A percentile compares a stretch with the other conserved stretches of the same genome.
These are phyloP conservation scores for Leucocoprinus birnbaumii DNA, from an alignment of 768 basidiomycete species.

Conservation along the genomic window DNA sequence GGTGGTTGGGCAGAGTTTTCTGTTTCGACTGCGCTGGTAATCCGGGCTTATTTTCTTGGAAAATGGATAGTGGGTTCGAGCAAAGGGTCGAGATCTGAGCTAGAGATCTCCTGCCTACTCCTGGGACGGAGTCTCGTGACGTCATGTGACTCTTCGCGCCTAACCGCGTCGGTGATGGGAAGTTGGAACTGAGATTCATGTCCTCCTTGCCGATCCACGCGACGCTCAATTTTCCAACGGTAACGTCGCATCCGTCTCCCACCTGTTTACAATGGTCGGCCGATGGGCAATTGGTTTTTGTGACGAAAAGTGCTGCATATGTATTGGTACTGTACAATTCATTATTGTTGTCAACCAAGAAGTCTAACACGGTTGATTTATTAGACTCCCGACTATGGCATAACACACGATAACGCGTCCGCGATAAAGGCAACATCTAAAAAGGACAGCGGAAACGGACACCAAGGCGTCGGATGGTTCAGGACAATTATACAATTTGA, in stretches of 20 bases:
- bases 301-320: conserved; percentile 65
- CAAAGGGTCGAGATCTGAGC: too few species aligned
- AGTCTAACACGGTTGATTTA: conserved; percentile 1
- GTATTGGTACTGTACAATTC: conserved; percentile 51
- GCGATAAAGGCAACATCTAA: conserved; percentile 38
- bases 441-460: conserved; percentile 26
- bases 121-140: background rate
- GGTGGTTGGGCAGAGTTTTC: too few species aligned
- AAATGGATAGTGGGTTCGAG: too few species aligned
- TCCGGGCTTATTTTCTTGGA: too few species aligned
- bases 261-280: conserved; percentile 69
- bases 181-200: background rate
- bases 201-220: conserved; percentile 37
- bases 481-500: conserved; percentile 69
- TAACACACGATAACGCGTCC: conserved; percentile 60
- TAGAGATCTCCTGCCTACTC: too few species aligned
- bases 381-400: conserved; percentile 74
- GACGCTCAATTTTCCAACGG: conserved; percentile 55
- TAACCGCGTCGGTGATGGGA: background rate
- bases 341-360: background rate
- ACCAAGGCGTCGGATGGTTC: conserved; percentile 58
- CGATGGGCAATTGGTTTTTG: conserved; percentile 69
- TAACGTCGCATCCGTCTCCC: conserved; percentile 54
- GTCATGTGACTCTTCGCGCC: background rate
- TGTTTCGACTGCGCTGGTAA: too few species aligned